Base-by-base conservation (phyloP, 768 basidiomycete species). In the Suillus americanus region DNA sequence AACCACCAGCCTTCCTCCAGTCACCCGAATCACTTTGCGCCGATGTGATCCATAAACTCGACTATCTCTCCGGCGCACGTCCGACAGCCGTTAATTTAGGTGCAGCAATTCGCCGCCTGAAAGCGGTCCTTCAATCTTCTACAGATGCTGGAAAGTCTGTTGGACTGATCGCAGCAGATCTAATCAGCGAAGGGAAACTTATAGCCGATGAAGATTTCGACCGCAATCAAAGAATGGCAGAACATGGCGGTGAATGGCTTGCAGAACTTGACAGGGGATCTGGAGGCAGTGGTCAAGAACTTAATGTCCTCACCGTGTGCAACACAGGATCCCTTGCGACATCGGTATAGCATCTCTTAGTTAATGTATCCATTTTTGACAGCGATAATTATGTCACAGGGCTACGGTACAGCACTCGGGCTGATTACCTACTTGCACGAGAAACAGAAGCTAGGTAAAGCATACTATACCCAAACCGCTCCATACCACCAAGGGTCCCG, bases 241-340 rank as follows among this genome's bases (percentile, higher is more conserved):
- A 86, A 69, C 82, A 86, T 76, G 95, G 95, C 30, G 95, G 90
- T 3, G 88, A 92, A 40, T 98, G 96, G 96, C 79, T 97, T 43
- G 72, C 89, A 43, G 76, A 86, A 46, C 77, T 79, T 40, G 80
- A 83, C 25, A 81, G 80, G 73, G 68, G 74, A 65, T 69, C 60
- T 63, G 82, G 80, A 50, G 75, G 73, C 8, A 73, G 80, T 20
- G 79, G 78, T 33, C 79, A 79, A 53, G 82, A 79, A 45, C 75
- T 97, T 64, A 95, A 92, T 72, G 86, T 97, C 23, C 79, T 97
- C 75, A 97, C 96, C 18, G 94, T 98, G 13, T 98, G 96, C 79
- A 98, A 98, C 75, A 99, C 96, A n/a, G 96, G 96, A 5, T 94
- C 91, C 28, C 83, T 99, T 67, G 96, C 97, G 1, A 97, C 95